A percentile compares a stretch with the other conserved stretches of the same genome.
phyloP scores from a whole-genome alignment of 2,329 filamentous ascomycete species.

The Cryphonectria naterciae region DNA sequence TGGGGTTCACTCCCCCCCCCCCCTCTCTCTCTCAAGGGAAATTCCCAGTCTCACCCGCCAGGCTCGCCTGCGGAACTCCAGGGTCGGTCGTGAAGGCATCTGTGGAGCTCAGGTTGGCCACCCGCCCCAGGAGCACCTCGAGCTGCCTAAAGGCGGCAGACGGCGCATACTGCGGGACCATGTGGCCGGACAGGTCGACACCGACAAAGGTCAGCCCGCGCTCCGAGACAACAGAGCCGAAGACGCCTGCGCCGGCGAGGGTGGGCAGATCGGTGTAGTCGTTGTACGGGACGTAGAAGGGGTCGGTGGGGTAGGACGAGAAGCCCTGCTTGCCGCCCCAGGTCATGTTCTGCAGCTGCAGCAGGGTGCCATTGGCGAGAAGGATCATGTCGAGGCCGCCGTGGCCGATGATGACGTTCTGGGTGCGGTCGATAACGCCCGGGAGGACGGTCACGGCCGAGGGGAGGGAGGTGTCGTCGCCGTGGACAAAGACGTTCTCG shows the following conservation, averaged over 20 bases:
- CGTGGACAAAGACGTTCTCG: conserved; percentile 43
- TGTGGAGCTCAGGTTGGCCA: conserved; percentile 56
- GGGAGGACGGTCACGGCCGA: conserved; percentile 49
- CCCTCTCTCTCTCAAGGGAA: background rate
- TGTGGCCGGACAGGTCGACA: conserved; percentile 68
- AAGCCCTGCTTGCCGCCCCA: conserved; percentile 73
- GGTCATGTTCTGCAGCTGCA: conserved; percentile 77
- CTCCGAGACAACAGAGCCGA: conserved; percentile 74
- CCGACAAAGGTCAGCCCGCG: conserved; percentile 74
- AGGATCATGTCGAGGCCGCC: conserved; percentile 70
- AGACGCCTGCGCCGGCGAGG: conserved; percentile 65
- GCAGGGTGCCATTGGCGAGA: conserved; percentile 66
- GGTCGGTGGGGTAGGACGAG: conserved; percentile 57
- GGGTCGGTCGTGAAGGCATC: conserved; percentile 43
- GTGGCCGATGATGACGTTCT: conserved; percentile 72
- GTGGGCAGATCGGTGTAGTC: conserved; percentile 44
- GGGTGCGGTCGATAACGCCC: conserved; percentile 69
- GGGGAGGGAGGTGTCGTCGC: conserved; percentile 33
- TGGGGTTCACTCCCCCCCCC: too few species aligned
- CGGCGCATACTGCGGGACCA: conserved; percentile 70
- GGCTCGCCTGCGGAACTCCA: conserved; percentile 32
- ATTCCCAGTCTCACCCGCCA: conserved; percentile 16
- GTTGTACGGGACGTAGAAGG: conserved; percentile 70
- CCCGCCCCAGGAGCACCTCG: conserved; percentile 75
- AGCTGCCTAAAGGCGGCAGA: conserved; percentile 71